phyloP scores from a whole-genome alignment of 306 rosid species.

The Prunus salicina region DNA sequence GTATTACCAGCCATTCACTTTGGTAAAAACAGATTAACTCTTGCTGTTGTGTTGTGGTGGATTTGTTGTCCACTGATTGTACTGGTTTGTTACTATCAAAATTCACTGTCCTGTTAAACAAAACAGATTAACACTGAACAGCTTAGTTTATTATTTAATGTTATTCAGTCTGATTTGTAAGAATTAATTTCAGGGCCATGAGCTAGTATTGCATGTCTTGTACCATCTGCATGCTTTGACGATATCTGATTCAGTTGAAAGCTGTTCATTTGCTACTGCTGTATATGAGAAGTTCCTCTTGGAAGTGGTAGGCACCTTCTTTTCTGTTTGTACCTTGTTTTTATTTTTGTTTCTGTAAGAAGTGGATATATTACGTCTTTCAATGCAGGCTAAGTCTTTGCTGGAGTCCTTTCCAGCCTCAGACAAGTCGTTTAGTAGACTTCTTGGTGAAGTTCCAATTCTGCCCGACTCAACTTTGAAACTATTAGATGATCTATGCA shows the following conservation, averaged over 20 bases:
- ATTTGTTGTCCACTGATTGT: neutral
- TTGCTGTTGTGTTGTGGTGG: neutral
- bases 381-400: conserved; percentile 66
- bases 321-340: conserved; percentile 15
- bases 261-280: conserved; percentile 51
- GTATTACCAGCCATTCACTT: neutral
- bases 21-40: neutral
- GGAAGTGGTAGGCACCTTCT: conserved; percentile 68
- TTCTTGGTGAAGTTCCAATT: conserved; percentile 91
- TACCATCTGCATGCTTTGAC: conserved; percentile 73
- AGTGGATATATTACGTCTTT: conserved; percentile 24
- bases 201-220: conserved; percentile 78
- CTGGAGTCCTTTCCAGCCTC: conserved; percentile 87
- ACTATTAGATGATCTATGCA: conserved; percentile 76
- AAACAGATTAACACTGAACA: neutral
- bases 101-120: neutral
- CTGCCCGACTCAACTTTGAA: conserved; percentile 75
- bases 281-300: conserved; percentile 82
- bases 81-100: neutral
- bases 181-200: conserved; percentile 79
- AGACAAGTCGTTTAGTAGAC: conserved; percentile 92
- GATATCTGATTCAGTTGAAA: conserved; percentile 54
- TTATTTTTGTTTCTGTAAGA: conserved; percentile 12
- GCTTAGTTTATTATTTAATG: neutral
- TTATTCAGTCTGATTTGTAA: conserved; percentile 15